phyloP scores from a whole-genome alignment of 2,329 filamentous ascomycete species.

The Xylaria sp. region DNA sequence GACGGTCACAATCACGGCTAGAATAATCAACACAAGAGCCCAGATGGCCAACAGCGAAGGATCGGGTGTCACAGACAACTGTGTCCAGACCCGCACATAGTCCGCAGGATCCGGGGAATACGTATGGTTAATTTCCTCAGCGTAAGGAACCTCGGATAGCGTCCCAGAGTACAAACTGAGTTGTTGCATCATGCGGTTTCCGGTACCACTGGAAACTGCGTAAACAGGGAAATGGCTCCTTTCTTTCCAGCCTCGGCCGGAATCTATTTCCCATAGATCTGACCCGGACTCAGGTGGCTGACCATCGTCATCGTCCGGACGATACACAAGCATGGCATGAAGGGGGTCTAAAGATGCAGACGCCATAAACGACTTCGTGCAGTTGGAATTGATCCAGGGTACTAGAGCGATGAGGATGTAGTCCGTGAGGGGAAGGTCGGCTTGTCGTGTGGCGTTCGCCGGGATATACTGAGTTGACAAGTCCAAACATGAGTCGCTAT shows the following conservation, averaged over 20 bases:
- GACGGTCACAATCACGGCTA: constrained; percentile 76
- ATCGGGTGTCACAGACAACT: constrained; percentile 60
- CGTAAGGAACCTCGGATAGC: constrained; percentile 69
- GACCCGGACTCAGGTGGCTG: constrained; percentile 75
- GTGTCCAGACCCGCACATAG: constrained; percentile 70
- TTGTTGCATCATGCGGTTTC: constrained; percentile 75
- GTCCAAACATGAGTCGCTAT: constrained; percentile 70
- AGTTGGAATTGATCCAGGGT: constrained; percentile 83
- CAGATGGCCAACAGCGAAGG: constrained; percentile 77
- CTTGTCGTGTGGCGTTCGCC: constrained; percentile 75
- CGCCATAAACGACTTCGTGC: constrained; percentile 77
- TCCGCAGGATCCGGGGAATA: constrained; percentile 67
- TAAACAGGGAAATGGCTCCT: constrained; percentile 84
- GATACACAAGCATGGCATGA: constrained; percentile 72
- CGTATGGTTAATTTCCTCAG: constrained; percentile 64
- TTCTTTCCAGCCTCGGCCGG: constrained; percentile 76
- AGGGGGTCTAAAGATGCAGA: constrained; percentile 68
- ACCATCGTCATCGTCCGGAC: constrained; percentile 64
- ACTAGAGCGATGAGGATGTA: constrained; percentile 84
- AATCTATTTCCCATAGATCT: constrained; percentile 75
- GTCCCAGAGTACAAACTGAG: constrained; percentile 82
- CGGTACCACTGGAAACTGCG: constrained; percentile 76
- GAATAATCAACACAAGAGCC: constrained; percentile 78
- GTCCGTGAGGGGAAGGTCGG: constrained; percentile 74
- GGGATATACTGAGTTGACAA: constrained; percentile 75